These are phyloP conservation scores for Globisporangium polare DNA, from an alignment of 352 stramenopile genomes.

Conservation along the genomic window DNA sequence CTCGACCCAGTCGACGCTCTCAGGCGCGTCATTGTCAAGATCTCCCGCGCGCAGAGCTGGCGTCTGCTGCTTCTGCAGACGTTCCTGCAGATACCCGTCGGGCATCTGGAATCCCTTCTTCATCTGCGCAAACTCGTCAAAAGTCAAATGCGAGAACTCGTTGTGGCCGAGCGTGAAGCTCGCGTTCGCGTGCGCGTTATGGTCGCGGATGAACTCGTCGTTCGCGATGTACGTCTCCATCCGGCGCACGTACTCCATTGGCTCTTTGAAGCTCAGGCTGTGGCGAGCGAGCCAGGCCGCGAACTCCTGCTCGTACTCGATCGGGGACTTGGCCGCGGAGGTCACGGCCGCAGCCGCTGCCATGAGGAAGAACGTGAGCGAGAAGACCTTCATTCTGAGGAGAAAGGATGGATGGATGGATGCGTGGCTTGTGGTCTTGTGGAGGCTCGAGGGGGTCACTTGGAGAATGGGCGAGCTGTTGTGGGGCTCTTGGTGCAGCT, in stretches of 20 bases:
- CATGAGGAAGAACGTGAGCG: constrained; percentile 15
- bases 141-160: constrained; percentile 28
- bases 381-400: constrained; percentile 8
- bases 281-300: constrained; percentile 15
- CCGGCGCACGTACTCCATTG: constrained; percentile 19
- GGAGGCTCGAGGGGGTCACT: background rate
- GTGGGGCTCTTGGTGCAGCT: background rate
- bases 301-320: constrained; percentile 28
- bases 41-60: background rate
- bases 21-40: background rate
- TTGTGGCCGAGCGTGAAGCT: constrained; percentile 31
- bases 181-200: constrained; percentile 15
- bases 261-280: constrained; percentile 13
- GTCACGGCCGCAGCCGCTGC: background rate
- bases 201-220: constrained; percentile 23
- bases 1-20: constrained; percentile 32
- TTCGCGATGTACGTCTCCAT: constrained; percentile 26
- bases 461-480: background rate
- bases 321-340: background rate
- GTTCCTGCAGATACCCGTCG: constrained; percentile 15
- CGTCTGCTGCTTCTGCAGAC: background rate
- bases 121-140: constrained; percentile 23
- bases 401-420: background rate
- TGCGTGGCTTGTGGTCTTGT: background rate
- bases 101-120: constrained; percentile 20